These are phyloP conservation scores for Malus hybrid DNA, from an alignment of 331 rosid species.

Conservation along the genomic window DNA sequence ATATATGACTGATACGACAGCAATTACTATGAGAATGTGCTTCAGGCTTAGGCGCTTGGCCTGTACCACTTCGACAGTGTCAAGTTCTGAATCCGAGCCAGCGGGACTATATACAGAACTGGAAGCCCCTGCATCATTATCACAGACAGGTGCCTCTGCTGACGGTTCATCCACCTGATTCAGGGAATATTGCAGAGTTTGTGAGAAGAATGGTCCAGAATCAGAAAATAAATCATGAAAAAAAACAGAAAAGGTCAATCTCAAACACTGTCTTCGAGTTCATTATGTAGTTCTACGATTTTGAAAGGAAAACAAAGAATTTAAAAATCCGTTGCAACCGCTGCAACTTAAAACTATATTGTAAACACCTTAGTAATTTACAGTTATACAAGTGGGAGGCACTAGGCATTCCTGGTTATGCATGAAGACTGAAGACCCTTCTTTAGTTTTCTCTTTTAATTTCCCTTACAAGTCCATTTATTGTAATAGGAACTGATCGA, in stretches of 20 bases:
- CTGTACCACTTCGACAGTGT: neutral
- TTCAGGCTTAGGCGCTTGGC: conserved; percentile 25
- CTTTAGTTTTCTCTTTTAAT: too few species aligned
- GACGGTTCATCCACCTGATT: conserved; percentile 49
- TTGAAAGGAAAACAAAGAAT: conserved; percentile 1
- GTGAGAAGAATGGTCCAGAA: conserved; percentile 4
- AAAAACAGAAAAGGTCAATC: neutral
- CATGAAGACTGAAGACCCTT: too few species aligned
- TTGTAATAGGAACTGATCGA: neutral
- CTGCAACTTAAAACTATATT: neutral
- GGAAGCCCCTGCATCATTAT: conserved; percentile 19
- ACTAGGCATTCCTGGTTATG: too few species aligned
- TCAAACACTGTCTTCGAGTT: neutral
- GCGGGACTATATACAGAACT: conserved; percentile 3
- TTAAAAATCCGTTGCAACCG: neutral
- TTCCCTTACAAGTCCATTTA: too few species aligned
- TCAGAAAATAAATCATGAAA: neutral
- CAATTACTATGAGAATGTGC: conserved; percentile 23
- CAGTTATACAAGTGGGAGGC: neutral
- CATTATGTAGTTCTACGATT: neutral
- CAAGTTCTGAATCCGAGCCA: conserved; percentile 1
- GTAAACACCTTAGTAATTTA: neutral
- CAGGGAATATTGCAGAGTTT: neutral
- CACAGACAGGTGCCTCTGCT: conserved; percentile 19
- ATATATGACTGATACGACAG: conserved; percentile 25